Evolutionary conservation across 192 early-diverging fungal genomes (phyloP), one percentile per base, ranked within the genome.

Genomic region (Chytriomyces confervae): DNA sequence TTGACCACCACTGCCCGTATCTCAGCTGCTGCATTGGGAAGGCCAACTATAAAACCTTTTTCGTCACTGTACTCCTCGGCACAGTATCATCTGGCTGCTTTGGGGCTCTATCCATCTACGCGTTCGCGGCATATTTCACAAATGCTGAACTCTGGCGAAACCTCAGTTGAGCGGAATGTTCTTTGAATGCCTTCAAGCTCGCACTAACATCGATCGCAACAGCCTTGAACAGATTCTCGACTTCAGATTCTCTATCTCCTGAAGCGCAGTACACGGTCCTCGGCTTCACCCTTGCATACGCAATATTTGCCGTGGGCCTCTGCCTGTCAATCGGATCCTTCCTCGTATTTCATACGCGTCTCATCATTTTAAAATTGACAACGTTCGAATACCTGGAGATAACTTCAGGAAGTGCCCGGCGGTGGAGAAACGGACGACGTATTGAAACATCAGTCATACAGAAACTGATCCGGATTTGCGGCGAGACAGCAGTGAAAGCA

Each of bases 1-100:
- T 79, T 61, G 86, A 88, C 61, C 87, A 88, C 57, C 87, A 88
- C 67, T 88, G 87, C 79, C 75, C 73, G 9, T 88, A 77, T 51
- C 73, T 88, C 24, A 80, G 72, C 36, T 83, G 83, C 6, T 86
- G 84, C 76, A 86, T 88, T 45, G 87, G 87, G 18, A 62, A 57
- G 45, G 10, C 16, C 11, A 88, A 88, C 67, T 88, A 88, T 68
- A 24, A 61, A 10, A 6, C 77, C 6, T 87, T 87, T 65, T 76
- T 85, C 65, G 57, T 27, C 10, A 77, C 79, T 0, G 23, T 86
- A 0, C 5, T 78, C 8, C 51, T 82, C 18, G 82, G 65, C 27
- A 45, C 16, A 2, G 23, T 86, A 7, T 13, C 79, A 16, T 51
- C 66, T 5, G 46, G 36, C 7, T 50, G 16, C n/a, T 76, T 81